These are phyloP conservation scores for Clavaria fumosa DNA, from an alignment of 768 basidiomycete species.

Conservation along the genomic window DNA sequence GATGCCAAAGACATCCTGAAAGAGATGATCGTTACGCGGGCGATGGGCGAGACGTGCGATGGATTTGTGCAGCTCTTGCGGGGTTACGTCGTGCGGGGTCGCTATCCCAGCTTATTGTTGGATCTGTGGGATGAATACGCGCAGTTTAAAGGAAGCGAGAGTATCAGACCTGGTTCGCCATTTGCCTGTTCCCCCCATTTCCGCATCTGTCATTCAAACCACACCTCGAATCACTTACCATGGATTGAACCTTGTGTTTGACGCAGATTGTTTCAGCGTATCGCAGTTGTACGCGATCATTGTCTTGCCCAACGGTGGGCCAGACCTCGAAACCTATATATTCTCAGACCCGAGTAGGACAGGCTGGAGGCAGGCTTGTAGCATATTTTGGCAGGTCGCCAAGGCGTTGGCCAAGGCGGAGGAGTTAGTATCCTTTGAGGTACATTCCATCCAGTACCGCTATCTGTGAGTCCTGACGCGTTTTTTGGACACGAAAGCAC, in stretches of 20 bases:
- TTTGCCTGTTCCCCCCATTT: constrained; percentile 1
- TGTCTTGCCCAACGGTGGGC: constrained; percentile 78
- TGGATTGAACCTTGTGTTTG: no score
- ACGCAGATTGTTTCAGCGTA: constrained; percentile 53
- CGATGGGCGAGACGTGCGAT: constrained; percentile 59
- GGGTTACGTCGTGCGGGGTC: constrained; percentile 74
- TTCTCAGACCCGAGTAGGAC: constrained; percentile 41
- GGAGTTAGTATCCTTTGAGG: constrained; percentile 73
- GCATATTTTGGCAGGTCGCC: constrained; percentile 83
- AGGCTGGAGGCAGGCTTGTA: constrained; percentile 79
- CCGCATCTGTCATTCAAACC: not conserved
- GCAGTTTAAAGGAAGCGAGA: constrained; percentile 60
- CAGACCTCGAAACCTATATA: constrained; percentile 75
- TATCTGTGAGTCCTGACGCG: not conserved
- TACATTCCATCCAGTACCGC: constrained; percentile 20
- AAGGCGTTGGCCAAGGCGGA: constrained; percentile 71
- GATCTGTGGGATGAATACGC: constrained; percentile 81
- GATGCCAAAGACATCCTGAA: constrained; percentile 66
- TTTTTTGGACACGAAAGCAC: constrained; percentile 39
- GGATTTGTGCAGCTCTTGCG: constrained; percentile 75
- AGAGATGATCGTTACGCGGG: constrained; percentile 62
- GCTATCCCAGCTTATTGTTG: constrained; percentile 67
- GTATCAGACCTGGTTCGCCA: constrained; percentile 61
- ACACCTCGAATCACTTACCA: no score
- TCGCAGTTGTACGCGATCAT: constrained; percentile 82